Evolutionary conservation across 2,329 filamentous ascomycete genomes (phyloP).

Genomic region (Penicillium thymicola): DNA sequence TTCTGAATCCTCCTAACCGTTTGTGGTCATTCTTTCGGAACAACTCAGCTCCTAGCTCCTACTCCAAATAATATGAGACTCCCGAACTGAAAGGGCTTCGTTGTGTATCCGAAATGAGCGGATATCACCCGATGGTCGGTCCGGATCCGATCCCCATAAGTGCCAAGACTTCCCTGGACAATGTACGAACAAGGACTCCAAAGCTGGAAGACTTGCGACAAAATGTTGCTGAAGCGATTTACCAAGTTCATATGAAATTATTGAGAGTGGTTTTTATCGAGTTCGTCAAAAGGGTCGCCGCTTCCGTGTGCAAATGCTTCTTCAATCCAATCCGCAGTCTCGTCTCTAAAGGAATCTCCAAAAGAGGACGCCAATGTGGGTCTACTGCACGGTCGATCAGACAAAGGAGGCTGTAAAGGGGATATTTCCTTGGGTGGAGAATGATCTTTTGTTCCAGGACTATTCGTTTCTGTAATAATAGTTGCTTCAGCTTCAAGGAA

Average conservation of each 20-base stretch:
- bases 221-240: background rate
- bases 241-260: background rate
- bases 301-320: conserved; percentile 17
- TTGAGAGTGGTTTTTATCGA: conserved; percentile 7
- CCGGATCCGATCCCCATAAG: conserved; percentile 15
- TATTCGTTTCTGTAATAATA: conserved; percentile 14
- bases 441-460: background rate
- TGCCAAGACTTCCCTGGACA: conserved; percentile 1
- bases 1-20: background rate
- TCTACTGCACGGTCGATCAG: background rate
- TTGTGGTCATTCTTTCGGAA: conserved; percentile 11
- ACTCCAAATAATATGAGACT: background rate
- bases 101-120: conserved; percentile 1
- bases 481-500: conserved; percentile 21
- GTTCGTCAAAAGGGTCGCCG: conserved; percentile 19
- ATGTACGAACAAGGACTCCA: background rate
- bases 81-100: background rate
- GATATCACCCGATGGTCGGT: conserved; percentile 22
- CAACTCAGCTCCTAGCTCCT: background rate
- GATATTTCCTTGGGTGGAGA: background rate
- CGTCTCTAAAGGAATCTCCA: conserved; percentile 34
- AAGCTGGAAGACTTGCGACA: background rate
- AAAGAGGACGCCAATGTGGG: conserved; percentile 10
- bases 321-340: conserved; percentile 31
- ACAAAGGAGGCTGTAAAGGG: background rate